Evolutionary conservation across 305 asterid species (phyloP), one percentile per base, ranked within the genome.

Genomic region (Fraxinus velutina): DNA sequence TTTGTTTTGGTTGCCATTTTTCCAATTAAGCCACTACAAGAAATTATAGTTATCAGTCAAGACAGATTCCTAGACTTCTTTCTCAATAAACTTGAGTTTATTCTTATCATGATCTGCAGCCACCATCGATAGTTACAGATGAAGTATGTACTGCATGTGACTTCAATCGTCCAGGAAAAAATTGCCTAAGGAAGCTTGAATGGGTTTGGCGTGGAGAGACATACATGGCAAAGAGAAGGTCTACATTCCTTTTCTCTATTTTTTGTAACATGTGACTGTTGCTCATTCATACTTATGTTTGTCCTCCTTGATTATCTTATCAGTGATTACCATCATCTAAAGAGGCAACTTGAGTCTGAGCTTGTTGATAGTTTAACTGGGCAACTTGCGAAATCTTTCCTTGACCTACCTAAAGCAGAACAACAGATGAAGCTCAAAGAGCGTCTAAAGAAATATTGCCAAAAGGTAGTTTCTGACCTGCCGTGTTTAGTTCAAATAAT

Each of bases 201-300:
- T 96, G 99, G 99, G 99, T 94, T 85, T 96, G 99, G 99, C 97
- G 99, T 83, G 99, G 99, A 82, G 98, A 94, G 91, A 91, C 93
- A 76, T 96, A 93, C 90, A 93, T 47, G 90, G 99, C 98, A 83
- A 96, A 96, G 92, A 91, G 95, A 90, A 96, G 99, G 99, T 96
- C 74, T 79, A 64, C 72, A 79, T 78, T 85, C 74, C 60, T 77
- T 74, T 79, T 79, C 84, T 85, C 80, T 81, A 73, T 36, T 78
- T 78, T 68, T 75, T 44, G 73, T 34, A 79, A 33, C 72, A 52
- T 24, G 81, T 79, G 75, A 83, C 55, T 57, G 80, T 76, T 74
- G 60, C 84, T 66, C 33, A 39, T 79, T 80, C 70, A 39, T 66
- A 79, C 37, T 71, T 47, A 76, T 86, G 50, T 80, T 71, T 80